phyloP scores from a whole-genome alignment of 2,329 filamentous ascomycete genomes.

The Claviceps maximensis region DNA sequence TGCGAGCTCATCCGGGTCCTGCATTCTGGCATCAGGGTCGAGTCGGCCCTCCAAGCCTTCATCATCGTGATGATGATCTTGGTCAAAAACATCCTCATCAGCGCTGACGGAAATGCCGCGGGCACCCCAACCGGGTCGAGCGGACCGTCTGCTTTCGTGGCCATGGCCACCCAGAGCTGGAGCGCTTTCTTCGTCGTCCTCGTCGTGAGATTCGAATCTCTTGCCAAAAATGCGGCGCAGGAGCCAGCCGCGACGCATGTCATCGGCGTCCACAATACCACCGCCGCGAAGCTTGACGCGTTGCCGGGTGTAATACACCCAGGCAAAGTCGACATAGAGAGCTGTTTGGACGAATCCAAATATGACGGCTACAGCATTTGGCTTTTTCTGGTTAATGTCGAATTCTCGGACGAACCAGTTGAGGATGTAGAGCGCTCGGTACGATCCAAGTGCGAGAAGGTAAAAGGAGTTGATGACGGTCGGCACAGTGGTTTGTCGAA shows the following conservation, averaged over 20 bases:
- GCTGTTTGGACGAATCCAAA: conserved; percentile 84
- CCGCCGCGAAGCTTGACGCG: conserved; percentile 82
- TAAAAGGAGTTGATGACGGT: conserved; percentile 98
- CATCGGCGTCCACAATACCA: conserved; percentile 79
- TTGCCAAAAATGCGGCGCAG: conserved; percentile 64
- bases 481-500: conserved; percentile 88
- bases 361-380: conserved; percentile 62
- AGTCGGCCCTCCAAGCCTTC: conserved; percentile 31
- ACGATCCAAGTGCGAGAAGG: conserved; percentile 73
- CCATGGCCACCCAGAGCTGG: conserved; percentile 30
- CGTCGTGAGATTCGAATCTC: conserved; percentile 36
- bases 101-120: conserved; percentile 54
- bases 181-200: conserved; percentile 49
- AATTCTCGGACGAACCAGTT: conserved; percentile 72
- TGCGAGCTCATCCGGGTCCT: conserved; percentile 52
- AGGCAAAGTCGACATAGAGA: conserved; percentile 86
- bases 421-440: conserved; percentile 77
- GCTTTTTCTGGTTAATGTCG: conserved; percentile 42
- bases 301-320: conserved; percentile 91
- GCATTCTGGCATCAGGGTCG: conserved; percentile 53
- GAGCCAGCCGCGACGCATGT: conserved; percentile 74
- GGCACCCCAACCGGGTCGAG: conserved; percentile 45
- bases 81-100: conserved; percentile 44
- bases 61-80: conserved; percentile 34
- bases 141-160: conserved; percentile 15